Evolutionary conservation across 768 basidiomycete genomes (phyloP).

Genomic region (Boletus edulis): DNA sequence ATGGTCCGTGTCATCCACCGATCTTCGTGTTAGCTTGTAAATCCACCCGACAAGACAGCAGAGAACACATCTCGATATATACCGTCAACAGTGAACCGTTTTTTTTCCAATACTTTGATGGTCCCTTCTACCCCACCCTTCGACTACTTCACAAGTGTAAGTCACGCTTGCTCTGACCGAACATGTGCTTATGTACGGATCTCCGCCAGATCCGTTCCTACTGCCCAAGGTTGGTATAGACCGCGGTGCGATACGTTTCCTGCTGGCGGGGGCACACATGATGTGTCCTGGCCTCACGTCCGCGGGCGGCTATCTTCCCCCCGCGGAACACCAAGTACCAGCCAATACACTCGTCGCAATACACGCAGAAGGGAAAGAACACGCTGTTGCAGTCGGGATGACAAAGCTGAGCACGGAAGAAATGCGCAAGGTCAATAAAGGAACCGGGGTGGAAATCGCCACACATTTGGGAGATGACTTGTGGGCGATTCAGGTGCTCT

Average conservation of each 20-base stretch:
- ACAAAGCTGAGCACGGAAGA: conserved; percentile 84
- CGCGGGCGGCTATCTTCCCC: conserved; percentile 82
- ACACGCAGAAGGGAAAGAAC: conserved; percentile 93
- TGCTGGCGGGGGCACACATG: conserved; percentile 92
- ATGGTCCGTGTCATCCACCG: conserved; percentile 48
- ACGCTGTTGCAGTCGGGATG: conserved; percentile 83
- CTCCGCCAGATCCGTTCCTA: conserved; percentile 78
- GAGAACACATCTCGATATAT: conserved; percentile 94
- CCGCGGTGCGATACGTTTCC: conserved; percentile 96
- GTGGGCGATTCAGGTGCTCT: conserved; percentile 69
- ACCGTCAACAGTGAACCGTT: conserved; percentile 84
- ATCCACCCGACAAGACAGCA: conserved; percentile 50
- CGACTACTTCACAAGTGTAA: conserved; percentile 89
- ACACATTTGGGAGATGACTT: conserved; percentile 86
- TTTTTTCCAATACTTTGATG: conserved; percentile 97
- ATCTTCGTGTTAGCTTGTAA: conserved; percentile 8
- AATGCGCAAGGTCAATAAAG: conserved; percentile 87
- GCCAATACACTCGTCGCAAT: conserved; percentile 84
- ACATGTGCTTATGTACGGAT: neutral
- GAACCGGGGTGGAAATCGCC: conserved; percentile 84
- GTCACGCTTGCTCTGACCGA: conserved; percentile 19
- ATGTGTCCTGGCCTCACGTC: conserved; percentile 98
- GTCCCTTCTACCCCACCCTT: conserved; percentile 86
- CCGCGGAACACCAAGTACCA: conserved; percentile 61
- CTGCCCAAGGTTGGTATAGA: conserved; percentile 89